Conservation (phyloP, 352 stramenopile genomes). For the Pythium coloratum region DNA sequence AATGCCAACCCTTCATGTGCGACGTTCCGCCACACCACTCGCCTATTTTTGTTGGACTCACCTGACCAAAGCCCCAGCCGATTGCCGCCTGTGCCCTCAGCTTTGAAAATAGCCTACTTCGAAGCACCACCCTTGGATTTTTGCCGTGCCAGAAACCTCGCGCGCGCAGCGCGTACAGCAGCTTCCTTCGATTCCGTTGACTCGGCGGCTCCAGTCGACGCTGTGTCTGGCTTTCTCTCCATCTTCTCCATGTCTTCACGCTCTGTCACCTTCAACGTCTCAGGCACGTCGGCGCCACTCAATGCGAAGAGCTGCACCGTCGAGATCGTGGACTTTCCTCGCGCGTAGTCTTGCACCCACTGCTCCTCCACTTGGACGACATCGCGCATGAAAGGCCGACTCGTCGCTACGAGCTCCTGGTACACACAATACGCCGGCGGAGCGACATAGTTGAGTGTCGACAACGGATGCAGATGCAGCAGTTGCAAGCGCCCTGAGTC, state of each 20-base stretch:
- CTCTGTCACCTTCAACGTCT: background rate
- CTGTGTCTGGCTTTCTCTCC: background rate
- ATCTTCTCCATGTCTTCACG: background rate
- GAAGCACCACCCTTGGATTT: background rate
- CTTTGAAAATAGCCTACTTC: conserved; percentile 6
- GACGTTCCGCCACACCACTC: background rate
- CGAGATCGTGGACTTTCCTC: conserved; percentile 33
- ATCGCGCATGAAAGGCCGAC: conserved; percentile 67
- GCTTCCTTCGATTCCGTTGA: background rate
- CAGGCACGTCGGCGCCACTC: conserved; percentile 38
- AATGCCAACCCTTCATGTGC: background rate
- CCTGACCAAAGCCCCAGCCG: background rate
- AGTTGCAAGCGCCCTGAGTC: conserved; percentile 34
- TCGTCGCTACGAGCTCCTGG: conserved; percentile 74
- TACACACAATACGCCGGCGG: conserved; percentile 63
- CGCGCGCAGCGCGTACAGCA: background rate
- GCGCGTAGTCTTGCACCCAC: conserved; percentile 55
- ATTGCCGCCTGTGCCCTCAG: background rate
- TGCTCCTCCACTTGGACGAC: conserved; percentile 44
- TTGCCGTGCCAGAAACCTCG: background rate
- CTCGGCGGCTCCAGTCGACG: background rate
- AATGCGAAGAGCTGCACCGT: conserved; percentile 44
- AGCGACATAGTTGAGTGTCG: conserved; percentile 42
- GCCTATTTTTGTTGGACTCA: conserved; percentile 5
- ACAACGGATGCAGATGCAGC: conserved; percentile 71